phyloP scores from a whole-genome alignment of 2,329 filamentous ascomycete species.

The Aspergillus glaucus region DNA sequence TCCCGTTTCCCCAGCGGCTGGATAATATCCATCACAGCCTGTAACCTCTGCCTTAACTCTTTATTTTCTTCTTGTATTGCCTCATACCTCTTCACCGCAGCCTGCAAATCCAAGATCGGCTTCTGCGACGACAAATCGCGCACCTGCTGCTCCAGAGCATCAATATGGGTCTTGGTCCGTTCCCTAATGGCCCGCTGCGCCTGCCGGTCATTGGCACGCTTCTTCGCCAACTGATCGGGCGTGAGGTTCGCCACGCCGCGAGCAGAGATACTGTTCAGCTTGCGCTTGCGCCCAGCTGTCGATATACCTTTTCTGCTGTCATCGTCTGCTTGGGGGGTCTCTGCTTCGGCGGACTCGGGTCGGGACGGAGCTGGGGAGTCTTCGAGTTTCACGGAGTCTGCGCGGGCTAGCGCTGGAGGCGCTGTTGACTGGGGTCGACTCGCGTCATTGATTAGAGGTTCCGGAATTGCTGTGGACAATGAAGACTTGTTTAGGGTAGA shows the following conservation, averaged over 20 bases:
- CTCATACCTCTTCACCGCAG: slow-evolving; percentile 68
- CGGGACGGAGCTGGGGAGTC: slow-evolving; percentile 21
- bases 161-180: slow-evolving; percentile 74
- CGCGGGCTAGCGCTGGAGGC: slow-evolving; percentile 1
- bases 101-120: slow-evolving; percentile 77
- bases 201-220: slow-evolving; percentile 84
- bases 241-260: slow-evolving; percentile 82
- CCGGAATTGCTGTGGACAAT: not conserved
- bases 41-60: slow-evolving; percentile 65
- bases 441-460: not conserved
- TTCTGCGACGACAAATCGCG: slow-evolving; percentile 70
- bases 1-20: slow-evolving; percentile 39
- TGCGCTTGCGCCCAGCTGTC: slow-evolving; percentile 36
- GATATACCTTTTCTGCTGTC: slow-evolving; percentile 9
- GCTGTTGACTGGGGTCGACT: slow-evolving; percentile 7
- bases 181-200: slow-evolving; percentile 80
- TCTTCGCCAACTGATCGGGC: slow-evolving; percentile 80
- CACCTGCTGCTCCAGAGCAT: slow-evolving; percentile 65
- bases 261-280: slow-evolving; percentile 39
- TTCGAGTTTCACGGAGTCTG: slow-evolving; percentile 17
- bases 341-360: slow-evolving; percentile 18
- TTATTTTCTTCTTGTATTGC: slow-evolving; percentile 71
- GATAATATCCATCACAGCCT: slow-evolving; percentile 54
- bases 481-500: slow-evolving; percentile 14
- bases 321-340: slow-evolving; percentile 12